Base-by-base conservation (phyloP, 1,284 basidiomycete species). In the Volvariella volvacea region DNA sequence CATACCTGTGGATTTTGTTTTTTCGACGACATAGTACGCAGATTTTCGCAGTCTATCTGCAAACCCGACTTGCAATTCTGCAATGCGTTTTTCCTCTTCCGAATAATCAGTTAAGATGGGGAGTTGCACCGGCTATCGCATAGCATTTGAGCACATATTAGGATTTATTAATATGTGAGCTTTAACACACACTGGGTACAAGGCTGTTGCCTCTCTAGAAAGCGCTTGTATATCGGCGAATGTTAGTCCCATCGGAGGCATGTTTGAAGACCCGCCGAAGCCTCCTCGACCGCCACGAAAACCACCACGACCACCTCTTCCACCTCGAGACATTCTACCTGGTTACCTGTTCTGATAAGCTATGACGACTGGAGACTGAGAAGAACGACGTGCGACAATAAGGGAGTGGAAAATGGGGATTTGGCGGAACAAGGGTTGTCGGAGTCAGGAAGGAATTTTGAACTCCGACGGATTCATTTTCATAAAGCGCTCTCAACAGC, bases 181-280 rank as follows among this genome's bases (percentile, higher is more conserved):
- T 53, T 48, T 41, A 52, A 42, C 49, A 65, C 83, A 62, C 70
- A 88, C 86, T 44, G 87, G 87, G 67, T 88, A 90, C 56, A 88
- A 63, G 31, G 78, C 79, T 34, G 82, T 81, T 46, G 72, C 81
- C 59, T 89, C 87, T 47, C 82, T 67, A 16, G 83, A 83, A 57
- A 89, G 64, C 39, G 76, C 70, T 60, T 87, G 83, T 41, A 90
- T 73, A 58, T 90, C 87, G 38, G 82, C 76, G 56, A 86, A 87
- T 3, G 80, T 80, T 33, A 89, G 72, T 20, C 87, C 87, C 80
- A 88, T 85, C 1, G 86, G 84, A 3, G 80, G 80, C 34, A 75
- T 64, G 41, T 61, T 67, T 38, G 66, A 65, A 40, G 63, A 58
- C 19, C 78, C 76, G 22, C 73, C 74, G 52, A 77, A 74, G 2